These are phyloP conservation scores for Saccharum spontaneum DNA, from an alignment of 176 grass and related monocot species.

Conservation along the genomic window DNA sequence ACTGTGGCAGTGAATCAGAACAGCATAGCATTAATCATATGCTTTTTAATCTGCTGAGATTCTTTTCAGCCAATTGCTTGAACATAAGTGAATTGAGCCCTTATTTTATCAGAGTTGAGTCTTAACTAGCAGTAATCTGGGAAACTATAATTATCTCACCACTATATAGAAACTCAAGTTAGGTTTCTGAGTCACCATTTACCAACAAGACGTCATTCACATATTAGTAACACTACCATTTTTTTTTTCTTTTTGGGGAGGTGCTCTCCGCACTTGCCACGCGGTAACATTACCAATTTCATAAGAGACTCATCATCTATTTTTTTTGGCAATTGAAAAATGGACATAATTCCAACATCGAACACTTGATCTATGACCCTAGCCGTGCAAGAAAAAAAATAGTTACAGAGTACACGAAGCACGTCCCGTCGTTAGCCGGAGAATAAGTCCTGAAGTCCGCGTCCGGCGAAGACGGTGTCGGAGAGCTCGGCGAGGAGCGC, in stretches of 20 bases:
- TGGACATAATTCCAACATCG: not conserved
- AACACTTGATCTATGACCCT: not conserved
- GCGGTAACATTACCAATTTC: not conserved
- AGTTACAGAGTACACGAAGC: not conserved
- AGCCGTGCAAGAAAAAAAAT: not conserved
- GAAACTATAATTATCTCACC: not conserved
- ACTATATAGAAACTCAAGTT: not conserved
- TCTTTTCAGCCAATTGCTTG: not conserved
- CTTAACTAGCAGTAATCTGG: not conserved
- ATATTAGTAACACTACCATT: not conserved
- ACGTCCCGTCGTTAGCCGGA: conserved; percentile 29
- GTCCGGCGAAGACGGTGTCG: conserved; percentile 70
- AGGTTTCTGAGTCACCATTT: not conserved
- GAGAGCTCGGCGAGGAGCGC: conserved; percentile 81
- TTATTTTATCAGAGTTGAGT: not conserved
- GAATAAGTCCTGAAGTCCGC: conserved; percentile 89
- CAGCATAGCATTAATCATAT: not conserved
- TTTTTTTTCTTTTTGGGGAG: too few species aligned
- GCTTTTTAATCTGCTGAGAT: not conserved
- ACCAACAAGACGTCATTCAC: not conserved
- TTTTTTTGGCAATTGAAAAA: not conserved
- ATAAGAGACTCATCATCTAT: not conserved
- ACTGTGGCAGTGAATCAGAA: not conserved
- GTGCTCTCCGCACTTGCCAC: too few species aligned
- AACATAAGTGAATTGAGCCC: not conserved